phyloP scores from a whole-genome alignment of 148 eudicot genomes.

The Amaranthus cruentus region DNA sequence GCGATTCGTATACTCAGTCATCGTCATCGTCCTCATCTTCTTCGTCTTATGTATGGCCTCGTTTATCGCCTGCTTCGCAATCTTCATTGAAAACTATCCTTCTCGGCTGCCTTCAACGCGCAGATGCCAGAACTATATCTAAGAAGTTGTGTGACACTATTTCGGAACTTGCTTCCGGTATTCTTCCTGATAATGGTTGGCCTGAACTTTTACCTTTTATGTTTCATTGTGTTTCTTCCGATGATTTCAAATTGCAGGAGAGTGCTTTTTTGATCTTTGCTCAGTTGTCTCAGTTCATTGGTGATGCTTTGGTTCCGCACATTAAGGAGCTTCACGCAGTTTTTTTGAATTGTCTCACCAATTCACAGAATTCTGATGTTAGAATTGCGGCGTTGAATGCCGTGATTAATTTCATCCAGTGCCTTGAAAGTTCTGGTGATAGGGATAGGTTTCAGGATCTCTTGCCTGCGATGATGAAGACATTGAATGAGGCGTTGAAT shows the following conservation, averaged over 20 bases:
- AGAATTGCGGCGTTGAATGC: slow-evolving; percentile 75
- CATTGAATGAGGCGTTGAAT: slow-evolving; percentile 74
- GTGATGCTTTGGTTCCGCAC: slow-evolving; percentile 51
- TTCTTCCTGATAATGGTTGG: slow-evolving; percentile 68
- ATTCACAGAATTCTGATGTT: slow-evolving; percentile 46
- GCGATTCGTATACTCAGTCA: not conserved
- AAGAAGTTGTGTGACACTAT: slow-evolving; percentile 79
- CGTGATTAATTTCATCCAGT: slow-evolving; percentile 75
- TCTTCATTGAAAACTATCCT: slow-evolving; percentile 51
- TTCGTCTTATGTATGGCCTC: slow-evolving; percentile 60
- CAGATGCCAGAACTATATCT: slow-evolving; percentile 51
- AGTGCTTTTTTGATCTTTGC: slow-evolving; percentile 76
- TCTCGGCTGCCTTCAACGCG: slow-evolving; percentile 50
- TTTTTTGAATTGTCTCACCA: slow-evolving; percentile 47
- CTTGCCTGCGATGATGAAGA: slow-evolving; percentile 80
- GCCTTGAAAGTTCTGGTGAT: slow-evolving; percentile 53
- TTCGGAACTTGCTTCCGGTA: slow-evolving; percentile 72
- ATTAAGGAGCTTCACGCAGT: slow-evolving; percentile 61
- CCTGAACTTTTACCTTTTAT: slow-evolving; percentile 75
- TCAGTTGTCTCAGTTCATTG: slow-evolving; percentile 69
- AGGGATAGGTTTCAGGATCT: slow-evolving; percentile 82
- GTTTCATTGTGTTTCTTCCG: slow-evolving; percentile 66
- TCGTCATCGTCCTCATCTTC: slow-evolving; percentile 2
- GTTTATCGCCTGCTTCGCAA: slow-evolving; percentile 46
- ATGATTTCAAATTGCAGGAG: slow-evolving; percentile 48